phyloP scores from a whole-genome alignment of 2,329 filamentous ascomycete species.

The Colletotrichum magnum region DNA sequence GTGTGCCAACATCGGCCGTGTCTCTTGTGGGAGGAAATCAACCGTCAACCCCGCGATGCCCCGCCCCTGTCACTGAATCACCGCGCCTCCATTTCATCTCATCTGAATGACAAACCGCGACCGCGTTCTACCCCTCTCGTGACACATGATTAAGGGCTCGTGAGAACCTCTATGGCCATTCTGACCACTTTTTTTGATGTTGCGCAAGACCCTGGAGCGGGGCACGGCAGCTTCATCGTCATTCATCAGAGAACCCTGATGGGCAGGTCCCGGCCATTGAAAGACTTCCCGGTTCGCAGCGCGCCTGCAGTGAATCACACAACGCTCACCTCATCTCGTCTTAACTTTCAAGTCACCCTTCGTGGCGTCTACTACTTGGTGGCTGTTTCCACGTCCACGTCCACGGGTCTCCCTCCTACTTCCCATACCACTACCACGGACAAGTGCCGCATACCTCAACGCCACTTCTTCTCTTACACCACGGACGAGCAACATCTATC shows the following conservation, averaged over 20 bases:
- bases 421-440: not conserved
- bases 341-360: not conserved
- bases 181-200: slow-evolving; percentile 17
- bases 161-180: not conserved
- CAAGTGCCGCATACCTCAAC: not conserved
- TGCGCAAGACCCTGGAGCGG: slow-evolving; percentile 32
- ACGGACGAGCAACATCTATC: no score
- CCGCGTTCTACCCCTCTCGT: not conserved
- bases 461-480: not conserved
- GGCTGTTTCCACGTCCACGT: not conserved
- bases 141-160: slow-evolving; percentile 17
- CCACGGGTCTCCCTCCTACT: not conserved
- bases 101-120: not conserved
- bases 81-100: not conserved
- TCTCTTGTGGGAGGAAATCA: no score
- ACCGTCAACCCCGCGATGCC: not conserved
- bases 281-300: slow-evolving; percentile 32
- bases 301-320: slow-evolving; percentile 9
- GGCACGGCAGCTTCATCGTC: slow-evolving; percentile 24
- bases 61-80: not conserved
- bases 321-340: not conserved
- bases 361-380: not conserved
- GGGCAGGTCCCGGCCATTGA: slow-evolving; percentile 29
- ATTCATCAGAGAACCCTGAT: slow-evolving; percentile 36
- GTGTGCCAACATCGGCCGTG: no score